Percentiles rank a stretch among this genome's conserved stretches.
Evolutionary conservation across 441 rosid genomes (phyloP).

Genomic region (Rhodomyrtus psidioides): DNA sequence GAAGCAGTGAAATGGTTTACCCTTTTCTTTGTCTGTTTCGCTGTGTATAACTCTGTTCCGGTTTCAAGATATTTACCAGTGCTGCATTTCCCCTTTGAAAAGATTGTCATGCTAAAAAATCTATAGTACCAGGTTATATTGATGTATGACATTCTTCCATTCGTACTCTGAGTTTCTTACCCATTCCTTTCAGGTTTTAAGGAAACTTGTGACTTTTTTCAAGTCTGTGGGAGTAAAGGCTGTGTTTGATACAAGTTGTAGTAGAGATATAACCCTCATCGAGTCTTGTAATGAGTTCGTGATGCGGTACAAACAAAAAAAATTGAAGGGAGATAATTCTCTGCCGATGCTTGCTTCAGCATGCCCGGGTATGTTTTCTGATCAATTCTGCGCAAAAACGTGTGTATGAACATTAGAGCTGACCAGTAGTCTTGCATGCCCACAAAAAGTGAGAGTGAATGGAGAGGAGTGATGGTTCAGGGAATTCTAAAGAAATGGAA

Average conservation of each 20-base stretch:
- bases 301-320: slow-evolving; percentile 47
- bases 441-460: not conserved
- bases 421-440: not conserved
- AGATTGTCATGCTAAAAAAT: not conserved
- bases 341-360: slow-evolving; percentile 89
- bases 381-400: not conserved
- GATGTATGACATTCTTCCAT: not conserved
- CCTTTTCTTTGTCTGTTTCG: not conserved
- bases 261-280: slow-evolving; percentile 67
- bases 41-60: not conserved
- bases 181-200: slow-evolving; percentile 40
- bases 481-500: not conserved
- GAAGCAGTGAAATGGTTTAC: not conserved
- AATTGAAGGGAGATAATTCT: slow-evolving; percentile 25
- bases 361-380: slow-evolving; percentile 60
- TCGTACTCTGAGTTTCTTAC: not conserved
- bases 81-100: not conserved
- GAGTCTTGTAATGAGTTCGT: slow-evolving; percentile 89
- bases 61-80: not conserved
- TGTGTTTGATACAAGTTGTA: slow-evolving; percentile 76
- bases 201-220: slow-evolving; percentile 71
- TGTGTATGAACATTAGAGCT: not conserved
- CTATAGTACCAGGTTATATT: not conserved
- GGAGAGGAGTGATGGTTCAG: not conserved
- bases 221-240: slow-evolving; percentile 90